phyloP scores from a whole-genome alignment of 371 early-diverging fungal species.

The Apophysomyces ossiformis region DNA sequence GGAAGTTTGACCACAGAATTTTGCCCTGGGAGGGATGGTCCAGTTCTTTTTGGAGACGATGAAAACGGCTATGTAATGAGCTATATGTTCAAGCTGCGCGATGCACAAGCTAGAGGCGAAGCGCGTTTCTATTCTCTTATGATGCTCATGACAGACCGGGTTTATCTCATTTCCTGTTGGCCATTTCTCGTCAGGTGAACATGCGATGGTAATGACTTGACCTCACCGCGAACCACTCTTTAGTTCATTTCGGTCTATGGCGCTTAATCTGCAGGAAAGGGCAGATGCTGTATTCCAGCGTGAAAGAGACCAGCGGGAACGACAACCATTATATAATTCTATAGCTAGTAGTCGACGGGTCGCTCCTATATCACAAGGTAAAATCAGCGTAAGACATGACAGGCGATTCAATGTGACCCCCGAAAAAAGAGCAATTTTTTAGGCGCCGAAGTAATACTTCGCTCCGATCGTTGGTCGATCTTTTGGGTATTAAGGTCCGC shows the following conservation, averaged over 20 bases:
- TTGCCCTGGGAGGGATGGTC: conserved; percentile 73
- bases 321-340: conserved; percentile 43
- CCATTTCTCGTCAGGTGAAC: conserved; percentile 68
- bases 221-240: not conserved
- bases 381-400: conserved; percentile 9
- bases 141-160: conserved; percentile 74
- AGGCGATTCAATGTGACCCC: conserved; percentile 2
- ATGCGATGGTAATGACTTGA: not conserved
- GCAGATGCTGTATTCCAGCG: conserved; percentile 59
- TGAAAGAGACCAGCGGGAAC: conserved; percentile 39
- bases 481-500: conserved; percentile 52
- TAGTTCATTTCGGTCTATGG: conserved; percentile 63
- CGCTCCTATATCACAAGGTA: conserved; percentile 58
- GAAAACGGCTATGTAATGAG: conserved; percentile 73
- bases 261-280: conserved; percentile 60
- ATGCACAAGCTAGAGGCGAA: conserved; percentile 73
- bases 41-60: conserved; percentile 77
- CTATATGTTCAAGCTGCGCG: conserved; percentile 74
- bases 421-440: conserved; percentile 51
- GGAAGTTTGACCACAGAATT: conserved; percentile 70
- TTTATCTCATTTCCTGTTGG: conserved; percentile 72
- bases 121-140: conserved; percentile 68
- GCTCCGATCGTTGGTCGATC: conserved; percentile 54
- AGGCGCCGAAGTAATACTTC: conserved; percentile 55
- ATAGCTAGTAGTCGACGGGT: conserved; percentile 49